Evolutionary conservation across 2,329 filamentous ascomycete species (phyloP).

Genomic region (Myriosclerotinia scirpicola): DNA sequence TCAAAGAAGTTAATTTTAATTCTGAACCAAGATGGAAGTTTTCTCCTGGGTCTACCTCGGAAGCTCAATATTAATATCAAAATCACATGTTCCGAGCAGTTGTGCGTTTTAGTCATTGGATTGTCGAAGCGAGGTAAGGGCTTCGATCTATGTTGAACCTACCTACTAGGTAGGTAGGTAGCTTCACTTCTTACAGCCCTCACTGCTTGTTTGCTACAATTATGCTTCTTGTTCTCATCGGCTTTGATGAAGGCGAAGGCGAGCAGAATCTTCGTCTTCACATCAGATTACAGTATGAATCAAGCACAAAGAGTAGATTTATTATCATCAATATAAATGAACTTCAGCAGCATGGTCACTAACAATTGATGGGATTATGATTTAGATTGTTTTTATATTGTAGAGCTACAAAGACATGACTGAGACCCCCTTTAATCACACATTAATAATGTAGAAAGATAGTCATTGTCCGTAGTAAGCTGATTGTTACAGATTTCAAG

Average conservation of each 20-base stretch:
- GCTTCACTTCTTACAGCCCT: background rate
- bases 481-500: too few species aligned
- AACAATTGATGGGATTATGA: background rate
- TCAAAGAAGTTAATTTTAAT: background rate
- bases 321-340: background rate
- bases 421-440: background rate
- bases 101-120: background rate
- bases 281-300: background rate
- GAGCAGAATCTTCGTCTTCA: too few species aligned
- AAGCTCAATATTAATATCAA: background rate
- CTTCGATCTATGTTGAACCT: background rate
- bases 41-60: background rate
- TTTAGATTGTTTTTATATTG: background rate
- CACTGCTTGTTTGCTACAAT: background rate
- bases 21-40: background rate
- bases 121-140: constrained; percentile 5
- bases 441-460: background rate
- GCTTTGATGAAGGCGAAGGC: background rate
- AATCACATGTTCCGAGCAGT: background rate
- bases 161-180: background rate
- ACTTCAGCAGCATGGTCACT: background rate
- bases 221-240: background rate
- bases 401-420: background rate
- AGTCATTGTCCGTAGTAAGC: too few species aligned
- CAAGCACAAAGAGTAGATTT: background rate